Base-by-base conservation (phyloP, 129 eudicot species). In the Kitagawia praeruptora region DNA sequence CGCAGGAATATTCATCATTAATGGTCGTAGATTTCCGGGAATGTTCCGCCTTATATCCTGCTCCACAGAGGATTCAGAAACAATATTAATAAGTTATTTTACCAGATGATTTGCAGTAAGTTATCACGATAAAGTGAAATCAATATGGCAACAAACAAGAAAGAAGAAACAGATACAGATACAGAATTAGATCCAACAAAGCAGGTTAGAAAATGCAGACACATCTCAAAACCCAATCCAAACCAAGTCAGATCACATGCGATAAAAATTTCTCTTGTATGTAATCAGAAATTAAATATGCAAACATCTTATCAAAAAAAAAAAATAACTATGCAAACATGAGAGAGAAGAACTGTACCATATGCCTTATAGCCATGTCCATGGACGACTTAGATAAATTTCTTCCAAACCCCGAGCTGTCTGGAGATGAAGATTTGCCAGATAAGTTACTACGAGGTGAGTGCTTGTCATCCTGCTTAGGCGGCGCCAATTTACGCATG, bases 341-440 rank as follows among this genome's bases (percentile, higher is more conserved):
- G 66, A 19, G 27, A 46, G 49, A 12, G 49, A 82, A 78, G 64
- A 58, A 40, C 85, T 86, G 63, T 94, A 94, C 98, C 98, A 94
- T 92, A 80, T 94, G 98, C 81, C 98, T 87, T 80, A 94, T 92
- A 69, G 98, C 98, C 98, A 94, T 94, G 78, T 94, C 98, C 58
- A 94, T 46, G 5, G 98, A 94, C 81, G 92, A 92, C 87, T 94
- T 94, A 5, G 98, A 94, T 40, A 94, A 87, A 44, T 89, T 84
- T 76, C 98, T 87, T 67, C 98, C 98, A 42, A 94, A 91, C 44
- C 97, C 97, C 23, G 92, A 82, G 84, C 88, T 91, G 82, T 94
- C 97, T 49, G 97, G 97, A 10, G 98, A 94, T 41, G 96, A 86
- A 23, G 92, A 89, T 79, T 94, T 91, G 80, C 90, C 96, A 40